Base-by-base conservation (phyloP, 2,329 filamentous ascomycete species). In the Tolypocladium inflatum region DNA sequence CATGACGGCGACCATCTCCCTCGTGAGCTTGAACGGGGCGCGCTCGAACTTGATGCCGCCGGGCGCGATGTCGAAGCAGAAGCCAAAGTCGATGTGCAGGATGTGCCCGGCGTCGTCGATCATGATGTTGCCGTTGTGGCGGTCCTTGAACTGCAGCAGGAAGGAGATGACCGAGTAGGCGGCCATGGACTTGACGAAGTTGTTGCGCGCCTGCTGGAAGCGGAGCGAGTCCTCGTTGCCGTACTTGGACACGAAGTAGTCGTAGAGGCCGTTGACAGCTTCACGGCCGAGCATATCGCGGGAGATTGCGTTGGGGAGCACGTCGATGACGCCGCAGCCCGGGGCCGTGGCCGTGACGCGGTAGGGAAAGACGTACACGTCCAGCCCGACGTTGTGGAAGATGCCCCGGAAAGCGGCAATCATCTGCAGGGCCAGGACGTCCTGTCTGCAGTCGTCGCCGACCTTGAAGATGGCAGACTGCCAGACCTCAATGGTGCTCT, bases 391-490 rank as follows among this genome's bases (percentile, higher is more conserved):
- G 63, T 85, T 88, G 71, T 96, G 89, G 80, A 97, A 99, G 67
- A 99, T 99, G 62, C 92, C 92, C 30, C 94, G 87, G 80, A 99
- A 99, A 1, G 92, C 91, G 0, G 94, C 88, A 70, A 99, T 97
- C 88, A 99, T 95, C 73, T 99, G 94, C 61, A 99, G 78, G 2
- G 94, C 94, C 60, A 99, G 80, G 56, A 99, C 89, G 67, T 99
- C 95, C 74, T 99, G 94, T 55, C 94, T 88, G 71, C 94, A 97
- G 73, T 99, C 94, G 70, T 99, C 94, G 61, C 94, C 94, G 54
- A 99, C 95, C 73, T 99, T 99, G 85, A 99, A 99, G 68, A 99
- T 99, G 58, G 93, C 94, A 2, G 91, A 96, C 73, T 99, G 94
- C 95, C 94, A 97, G n/a, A 93, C 88, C 72, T 99, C 95, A 64